Base-by-base conservation (phyloP, 441 rosid genomes). In the Hura crepitans region DNA sequence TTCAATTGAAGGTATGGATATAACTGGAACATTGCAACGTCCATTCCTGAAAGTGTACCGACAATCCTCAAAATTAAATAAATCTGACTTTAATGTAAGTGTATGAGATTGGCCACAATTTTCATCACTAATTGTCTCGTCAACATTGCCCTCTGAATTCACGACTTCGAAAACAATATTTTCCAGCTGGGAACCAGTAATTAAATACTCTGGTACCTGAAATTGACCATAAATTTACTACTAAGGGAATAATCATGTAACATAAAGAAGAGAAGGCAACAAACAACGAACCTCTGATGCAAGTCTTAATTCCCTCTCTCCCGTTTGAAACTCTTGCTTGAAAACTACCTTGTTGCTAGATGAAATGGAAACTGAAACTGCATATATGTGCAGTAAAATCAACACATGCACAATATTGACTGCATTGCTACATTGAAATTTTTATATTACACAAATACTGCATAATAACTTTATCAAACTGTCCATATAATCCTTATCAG, bases 311-410 rank as follows among this genome's bases (percentile, higher is more conserved):
- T 82, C 82, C 86, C 94, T 79, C 70, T 72, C 73, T 71, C 71
- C 84, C 39, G 81, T 79, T 69, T 61, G 78, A 74, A 81, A 84
- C 67, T 78, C 84, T 74, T 78, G 77, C 72, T 58, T 75, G 83
- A 83, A 86, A 59, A 83, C 60, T 45, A 62, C 81, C 76, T 45
- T 46, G 59, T 69, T 65, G 7, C 49, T 75, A 64, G 59, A 80
- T 50, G 62, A 74, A 64, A 89, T 72, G 42, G 85, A 80, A 20
- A 89, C 45, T n/a, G 79, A 86, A 33, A 74, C 96, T 89, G 88
- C 78, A 79, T 54, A 66, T 61, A 63, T 54, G 67, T n/a, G 66
- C 55, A 75, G 63, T 43, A 65, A 15, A 33, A 61, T 20, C 11
- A 50, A 62, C 7, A 28, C 15, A 39, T 3, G 14, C 46, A 25